A percentile compares a stretch with the other conserved stretches of the same genome.
Evolutionary conservation across 306 rosid genomes (phyloP).

Genomic region (Citrullus colocynthis): DNA sequence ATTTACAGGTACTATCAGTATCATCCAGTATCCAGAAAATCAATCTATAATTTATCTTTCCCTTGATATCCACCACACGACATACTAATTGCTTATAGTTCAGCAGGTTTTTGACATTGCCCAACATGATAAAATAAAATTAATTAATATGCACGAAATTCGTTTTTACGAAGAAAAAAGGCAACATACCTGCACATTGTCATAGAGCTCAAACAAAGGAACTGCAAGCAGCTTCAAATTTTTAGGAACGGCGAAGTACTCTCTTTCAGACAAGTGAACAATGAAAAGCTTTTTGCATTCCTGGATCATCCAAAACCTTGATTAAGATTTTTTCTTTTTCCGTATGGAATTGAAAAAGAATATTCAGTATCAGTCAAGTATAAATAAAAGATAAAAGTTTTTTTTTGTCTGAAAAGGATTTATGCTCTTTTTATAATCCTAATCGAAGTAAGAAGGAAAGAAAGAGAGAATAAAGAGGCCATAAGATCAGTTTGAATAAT

Average conservation of each 20-base stretch:
- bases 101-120: neutral
- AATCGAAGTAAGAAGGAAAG: neutral
- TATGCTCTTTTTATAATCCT: neutral
- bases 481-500: neutral
- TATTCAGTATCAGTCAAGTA: neutral
- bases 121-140: neutral
- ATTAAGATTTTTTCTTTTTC: neutral
- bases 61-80: neutral
- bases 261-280: constrained; percentile 95
- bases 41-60: neutral
- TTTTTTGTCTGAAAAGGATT: neutral
- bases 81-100: neutral
- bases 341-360: neutral
- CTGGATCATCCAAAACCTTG: constrained; percentile 18
- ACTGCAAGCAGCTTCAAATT: constrained; percentile 94
- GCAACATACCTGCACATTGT: constrained; percentile 80
- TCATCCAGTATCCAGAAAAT: neutral
- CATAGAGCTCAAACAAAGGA: constrained; percentile 97
- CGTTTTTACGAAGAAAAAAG: neutral
- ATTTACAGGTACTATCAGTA: neutral
- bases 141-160: neutral
- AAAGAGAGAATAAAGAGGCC: neutral
- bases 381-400: neutral
- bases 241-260: constrained; percentile 92
- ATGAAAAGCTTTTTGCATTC: constrained; percentile 93